Conservation (phyloP, 345 rosid species). For the Salix caprea region DNA sequence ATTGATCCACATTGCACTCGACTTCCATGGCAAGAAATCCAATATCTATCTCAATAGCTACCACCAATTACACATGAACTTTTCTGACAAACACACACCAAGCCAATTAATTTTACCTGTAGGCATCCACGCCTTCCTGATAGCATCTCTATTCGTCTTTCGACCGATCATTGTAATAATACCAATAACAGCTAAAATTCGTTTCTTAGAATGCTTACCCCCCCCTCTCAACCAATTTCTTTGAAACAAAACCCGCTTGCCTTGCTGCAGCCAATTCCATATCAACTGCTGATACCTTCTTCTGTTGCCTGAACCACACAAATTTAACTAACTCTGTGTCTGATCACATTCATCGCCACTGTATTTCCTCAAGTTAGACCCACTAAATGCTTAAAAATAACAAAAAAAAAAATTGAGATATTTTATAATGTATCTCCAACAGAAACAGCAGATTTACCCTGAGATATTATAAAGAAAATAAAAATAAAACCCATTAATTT, state of each 20-base stretch:
- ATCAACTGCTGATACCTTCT: conserved; percentile 66
- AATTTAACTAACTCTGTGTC: not conserved
- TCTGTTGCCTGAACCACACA: conserved; percentile 58
- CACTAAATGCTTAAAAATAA: not conserved
- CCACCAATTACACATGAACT: not conserved
- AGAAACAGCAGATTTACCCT: conserved; percentile 84
- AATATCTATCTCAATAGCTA: not conserved
- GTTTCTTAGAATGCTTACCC: conserved; percentile 35
- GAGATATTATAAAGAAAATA: not conserved
- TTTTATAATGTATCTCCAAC: conserved; percentile 58
- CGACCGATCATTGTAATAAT: conserved; percentile 67
- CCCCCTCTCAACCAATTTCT: conserved; percentile 20
- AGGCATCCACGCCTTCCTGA: conserved; percentile 92
- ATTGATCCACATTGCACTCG: not conserved
- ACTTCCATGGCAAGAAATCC: not conserved
- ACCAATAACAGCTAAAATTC: conserved; percentile 67
- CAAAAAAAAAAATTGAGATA: not conserved
- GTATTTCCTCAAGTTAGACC: not conserved
- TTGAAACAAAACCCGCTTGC: conserved; percentile 59
- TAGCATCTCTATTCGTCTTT: conserved; percentile 72
- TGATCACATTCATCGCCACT: not conserved
- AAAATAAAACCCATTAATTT: not conserved
- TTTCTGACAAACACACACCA: not conserved
- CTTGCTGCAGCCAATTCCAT: conserved; percentile 61
- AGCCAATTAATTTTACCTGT: conserved; percentile 25